Percentiles rank a stretch among this genome's conserved stretches.
Evolutionary conservation across 2,329 filamentous ascomycete species (phyloP).

Genomic region (Aspergillus puulaauensis): DNA sequence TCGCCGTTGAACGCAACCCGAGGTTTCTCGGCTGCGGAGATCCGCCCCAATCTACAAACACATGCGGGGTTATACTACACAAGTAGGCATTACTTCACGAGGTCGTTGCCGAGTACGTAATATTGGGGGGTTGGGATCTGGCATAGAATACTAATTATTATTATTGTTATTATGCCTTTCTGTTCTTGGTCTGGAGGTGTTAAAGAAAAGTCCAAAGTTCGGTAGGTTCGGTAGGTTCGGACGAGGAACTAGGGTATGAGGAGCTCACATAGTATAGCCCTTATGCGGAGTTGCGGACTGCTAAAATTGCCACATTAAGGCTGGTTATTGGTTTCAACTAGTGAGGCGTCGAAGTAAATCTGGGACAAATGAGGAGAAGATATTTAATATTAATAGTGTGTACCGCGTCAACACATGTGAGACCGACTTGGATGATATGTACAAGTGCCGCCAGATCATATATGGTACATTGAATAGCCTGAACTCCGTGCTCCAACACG

Average conservation of each 20-base stretch:
- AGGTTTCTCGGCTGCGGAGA: slow-evolving; percentile 13
- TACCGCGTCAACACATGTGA: neutral
- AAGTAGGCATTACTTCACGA: no score
- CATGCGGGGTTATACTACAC: slow-evolving; percentile 5
- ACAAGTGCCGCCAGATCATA: neutral
- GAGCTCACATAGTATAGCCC: no score
- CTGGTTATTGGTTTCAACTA: no score
- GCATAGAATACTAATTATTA: neutral
- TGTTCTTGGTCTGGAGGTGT: neutral
- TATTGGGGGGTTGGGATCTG: neutral
- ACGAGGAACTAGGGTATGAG: no score
- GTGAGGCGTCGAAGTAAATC: no score
- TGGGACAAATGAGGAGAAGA: neutral
- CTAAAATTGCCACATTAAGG: no score
- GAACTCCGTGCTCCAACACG: neutral
- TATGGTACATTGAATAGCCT: neutral
- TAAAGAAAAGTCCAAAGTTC: neutral
- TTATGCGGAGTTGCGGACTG: no score
- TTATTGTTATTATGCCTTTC: neutral
- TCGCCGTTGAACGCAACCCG: neutral
- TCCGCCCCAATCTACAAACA: neutral
- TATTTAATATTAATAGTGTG: neutral
- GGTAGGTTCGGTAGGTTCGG: neutral
- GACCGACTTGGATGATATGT: neutral
- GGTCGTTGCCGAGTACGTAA: neutral